phyloP scores from a whole-genome alignment of 140 eudicot species.

The Oenanthe javanica region DNA sequence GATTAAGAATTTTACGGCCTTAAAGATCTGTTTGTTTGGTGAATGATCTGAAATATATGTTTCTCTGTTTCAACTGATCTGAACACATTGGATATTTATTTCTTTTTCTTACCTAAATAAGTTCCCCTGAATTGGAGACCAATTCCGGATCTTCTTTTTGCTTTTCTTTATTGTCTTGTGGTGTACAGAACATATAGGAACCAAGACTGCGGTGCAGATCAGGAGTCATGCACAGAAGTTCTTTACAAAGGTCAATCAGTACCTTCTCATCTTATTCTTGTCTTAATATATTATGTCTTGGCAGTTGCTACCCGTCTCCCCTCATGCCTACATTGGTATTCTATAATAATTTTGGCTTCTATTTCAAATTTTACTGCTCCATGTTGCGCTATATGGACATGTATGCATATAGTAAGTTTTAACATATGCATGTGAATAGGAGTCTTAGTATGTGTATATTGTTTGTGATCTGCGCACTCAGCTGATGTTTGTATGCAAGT shows the following conservation, averaged over 20 bases:
- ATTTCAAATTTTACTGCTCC: not conserved
- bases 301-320: not conserved
- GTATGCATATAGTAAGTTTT: not conserved
- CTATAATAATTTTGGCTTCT: not conserved
- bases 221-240: slow-evolving; percentile 99
- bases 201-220: slow-evolving; percentile 99
- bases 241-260: slow-evolving; percentile 86
- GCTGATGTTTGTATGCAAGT: not conserved
- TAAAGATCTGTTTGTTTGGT: not conserved
- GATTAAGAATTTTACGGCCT: not conserved
- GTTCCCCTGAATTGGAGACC: slow-evolving; percentile 26
- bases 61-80: slow-evolving; percentile 19
- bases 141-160: slow-evolving; percentile 28
- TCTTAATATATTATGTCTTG: not conserved
- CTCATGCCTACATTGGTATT: not conserved
- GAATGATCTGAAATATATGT: slow-evolving; percentile 5
- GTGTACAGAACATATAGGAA: slow-evolving; percentile 94
- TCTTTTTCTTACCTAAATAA: slow-evolving; percentile 6
- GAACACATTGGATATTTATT: not conserved
- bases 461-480: not conserved
- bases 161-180: slow-evolving; percentile 32
- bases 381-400: not conserved
- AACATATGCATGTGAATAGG: not conserved
- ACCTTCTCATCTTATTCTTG: slow-evolving; percentile 33
- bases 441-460: not conserved